A percentile compares a stretch with the other conserved stretches of the same genome.
phyloP scores from a whole-genome alignment of 352 stramenopile genomes.

The Phytophthora pluvialis region DNA sequence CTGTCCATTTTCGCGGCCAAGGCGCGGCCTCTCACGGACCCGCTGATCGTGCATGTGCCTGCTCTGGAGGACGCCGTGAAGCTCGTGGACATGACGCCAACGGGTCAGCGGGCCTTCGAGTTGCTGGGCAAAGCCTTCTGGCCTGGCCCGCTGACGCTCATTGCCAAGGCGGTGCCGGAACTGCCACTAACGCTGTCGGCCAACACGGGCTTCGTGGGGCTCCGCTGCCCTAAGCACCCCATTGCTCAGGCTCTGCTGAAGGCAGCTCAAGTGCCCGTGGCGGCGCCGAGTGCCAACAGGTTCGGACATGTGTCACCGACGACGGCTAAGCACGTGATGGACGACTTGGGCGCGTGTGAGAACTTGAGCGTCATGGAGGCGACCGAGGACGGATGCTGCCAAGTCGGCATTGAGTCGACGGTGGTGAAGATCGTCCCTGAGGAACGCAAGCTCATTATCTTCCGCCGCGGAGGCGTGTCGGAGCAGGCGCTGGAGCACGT shows the following conservation, averaged over 20 bases:
- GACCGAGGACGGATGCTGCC: slow-evolving; percentile 57
- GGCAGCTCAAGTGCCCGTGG: slow-evolving; percentile 93
- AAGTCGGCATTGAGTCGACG: slow-evolving; percentile 95
- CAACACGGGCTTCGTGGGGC: slow-evolving; percentile 97
- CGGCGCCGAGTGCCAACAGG: slow-evolving; percentile 97
- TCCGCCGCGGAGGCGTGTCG: slow-evolving; percentile 87
- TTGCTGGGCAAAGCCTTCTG: slow-evolving; percentile 93
- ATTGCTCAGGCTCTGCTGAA: slow-evolving; percentile 92
- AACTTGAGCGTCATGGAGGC: slow-evolving; percentile 91
- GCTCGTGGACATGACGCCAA: slow-evolving; percentile 88
- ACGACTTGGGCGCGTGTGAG: slow-evolving; percentile 93
- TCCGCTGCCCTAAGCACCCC: slow-evolving; percentile 94
- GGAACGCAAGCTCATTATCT: slow-evolving; percentile 84
- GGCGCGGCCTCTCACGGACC: slow-evolving; percentile 95
- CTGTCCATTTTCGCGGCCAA: slow-evolving; percentile 97
- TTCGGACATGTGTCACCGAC: slow-evolving; percentile 99
- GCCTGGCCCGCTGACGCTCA: slow-evolving; percentile 97
- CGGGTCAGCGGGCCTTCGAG: slow-evolving; percentile 75
- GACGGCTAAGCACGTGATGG: slow-evolving; percentile 95
- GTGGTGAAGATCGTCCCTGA: slow-evolving; percentile 91
- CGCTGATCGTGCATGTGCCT: slow-evolving; percentile 98
- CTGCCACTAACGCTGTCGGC: slow-evolving; percentile 91
- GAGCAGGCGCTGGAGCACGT: slow-evolving; percentile 69
- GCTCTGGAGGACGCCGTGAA: slow-evolving; percentile 84
- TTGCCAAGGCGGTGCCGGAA: slow-evolving; percentile 89